Percentiles rank a stretch among this genome's conserved stretches.
Evolutionary conservation across 208 protist species (phyloP).

Genomic region (Trypanosomatidae sp.): DNA sequence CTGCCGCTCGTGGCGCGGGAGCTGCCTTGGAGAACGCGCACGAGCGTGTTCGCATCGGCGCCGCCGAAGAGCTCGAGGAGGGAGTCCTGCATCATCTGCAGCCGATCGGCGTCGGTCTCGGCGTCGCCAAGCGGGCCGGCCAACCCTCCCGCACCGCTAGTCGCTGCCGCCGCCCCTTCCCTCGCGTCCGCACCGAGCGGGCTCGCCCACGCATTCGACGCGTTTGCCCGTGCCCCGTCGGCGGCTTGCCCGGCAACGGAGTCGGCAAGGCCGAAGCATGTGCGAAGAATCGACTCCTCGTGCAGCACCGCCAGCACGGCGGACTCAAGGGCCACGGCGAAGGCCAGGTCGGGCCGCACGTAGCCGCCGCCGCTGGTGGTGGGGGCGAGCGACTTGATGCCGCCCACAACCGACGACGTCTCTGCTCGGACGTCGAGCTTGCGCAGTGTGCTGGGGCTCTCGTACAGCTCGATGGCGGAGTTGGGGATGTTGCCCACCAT

Average conservation of each 20-base stretch:
- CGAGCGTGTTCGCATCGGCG: constrained; percentile 25
- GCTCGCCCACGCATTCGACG: too few relatives aligned
- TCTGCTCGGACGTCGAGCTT: constrained; percentile 33
- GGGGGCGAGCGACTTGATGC: constrained; percentile 31
- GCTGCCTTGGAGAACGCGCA: constrained; percentile 20
- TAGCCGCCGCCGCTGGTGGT: constrained; percentile 35
- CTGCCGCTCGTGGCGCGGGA: constrained; percentile 13
- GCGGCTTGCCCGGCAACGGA: too few relatives aligned
- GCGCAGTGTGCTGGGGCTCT: constrained; percentile 40
- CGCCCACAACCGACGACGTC: constrained; percentile 33
- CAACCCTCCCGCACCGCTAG: neutral
- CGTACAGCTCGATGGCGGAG: constrained; percentile 47
- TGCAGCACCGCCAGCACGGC: constrained; percentile 53
- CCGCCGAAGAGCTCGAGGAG: constrained; percentile 79
- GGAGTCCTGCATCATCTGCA: constrained; percentile 54
- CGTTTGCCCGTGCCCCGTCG: too few relatives aligned
- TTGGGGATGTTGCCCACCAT: constrained; percentile 21
- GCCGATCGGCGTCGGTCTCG: constrained; percentile 7
- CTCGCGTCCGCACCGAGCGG: neutral
- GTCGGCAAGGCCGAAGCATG: constrained; percentile 80
- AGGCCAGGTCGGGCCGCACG: constrained; percentile 72
- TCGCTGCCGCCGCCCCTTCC: constrained; percentile 8
- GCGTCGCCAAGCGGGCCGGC: neutral
- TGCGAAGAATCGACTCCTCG: constrained; percentile 64
- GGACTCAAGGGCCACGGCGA: constrained; percentile 81